Conservation (phyloP, 345 rosid genomes). For the rapeseed (Brassica napus) region DNA sequence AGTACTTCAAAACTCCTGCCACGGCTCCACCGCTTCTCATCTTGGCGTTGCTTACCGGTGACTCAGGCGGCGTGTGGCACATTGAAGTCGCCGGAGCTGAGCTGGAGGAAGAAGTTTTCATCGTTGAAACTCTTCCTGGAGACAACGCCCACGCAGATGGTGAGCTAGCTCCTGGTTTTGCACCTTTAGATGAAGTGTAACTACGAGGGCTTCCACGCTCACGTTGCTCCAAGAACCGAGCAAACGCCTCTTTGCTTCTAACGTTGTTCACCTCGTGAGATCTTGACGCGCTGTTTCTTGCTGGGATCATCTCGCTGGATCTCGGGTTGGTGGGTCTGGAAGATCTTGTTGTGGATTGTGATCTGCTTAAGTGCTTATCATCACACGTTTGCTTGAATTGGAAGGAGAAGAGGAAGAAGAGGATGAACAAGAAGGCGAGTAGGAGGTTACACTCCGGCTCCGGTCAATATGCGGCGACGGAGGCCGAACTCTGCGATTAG, state of each 20-base stretch:
- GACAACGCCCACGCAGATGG: conserved; percentile 86
- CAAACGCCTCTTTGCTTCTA: conserved; percentile 32
- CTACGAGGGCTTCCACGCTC: conserved; percentile 44
- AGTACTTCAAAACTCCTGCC: conserved; percentile 64
- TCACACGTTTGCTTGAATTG: conserved; percentile 29
- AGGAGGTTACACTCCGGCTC: conserved; percentile 17
- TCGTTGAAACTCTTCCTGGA: conserved; percentile 50
- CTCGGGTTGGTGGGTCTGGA: conserved; percentile 24
- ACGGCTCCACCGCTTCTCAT: conserved; percentile 44
- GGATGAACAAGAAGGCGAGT: conserved; percentile 29
- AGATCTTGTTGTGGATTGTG: conserved; percentile 41
- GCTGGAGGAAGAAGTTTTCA: conserved; percentile 8
- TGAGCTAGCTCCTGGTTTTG: conserved; percentile 39
- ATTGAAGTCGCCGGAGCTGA: conserved; percentile 29
- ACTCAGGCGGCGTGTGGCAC: conserved; percentile 37
- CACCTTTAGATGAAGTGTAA: conserved; percentile 29
- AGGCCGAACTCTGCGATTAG: conserved; percentile 31
- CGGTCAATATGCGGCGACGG: conserved; percentile 34
- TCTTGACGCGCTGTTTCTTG: conserved; percentile 39
- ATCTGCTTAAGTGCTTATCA: conserved; percentile 20
- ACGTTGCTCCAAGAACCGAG: conserved; percentile 42
- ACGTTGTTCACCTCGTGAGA: conserved; percentile 21
- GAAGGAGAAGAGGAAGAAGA: conserved; percentile 39
- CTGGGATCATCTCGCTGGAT: conserved; percentile 19
- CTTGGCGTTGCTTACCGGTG: conserved; percentile 28